phyloP scores from a whole-genome alignment of 176 grass and related monocot genomes.

The Oryza meyeriana region DNA sequence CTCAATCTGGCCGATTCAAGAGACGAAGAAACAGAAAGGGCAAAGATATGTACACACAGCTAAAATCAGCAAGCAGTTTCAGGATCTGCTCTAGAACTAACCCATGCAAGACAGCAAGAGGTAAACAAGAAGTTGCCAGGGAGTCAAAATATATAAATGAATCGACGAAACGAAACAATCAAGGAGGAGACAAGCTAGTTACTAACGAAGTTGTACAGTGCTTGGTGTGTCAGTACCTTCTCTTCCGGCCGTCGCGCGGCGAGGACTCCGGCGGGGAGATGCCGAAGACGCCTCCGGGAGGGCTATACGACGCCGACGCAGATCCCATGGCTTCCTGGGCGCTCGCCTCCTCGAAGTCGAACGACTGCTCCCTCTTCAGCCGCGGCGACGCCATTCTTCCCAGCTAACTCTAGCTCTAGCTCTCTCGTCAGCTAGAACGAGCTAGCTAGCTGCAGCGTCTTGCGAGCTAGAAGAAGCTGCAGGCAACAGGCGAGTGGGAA shows the following conservation, averaged over 20 bases:
- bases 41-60: neutral
- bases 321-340: constrained; percentile 34
- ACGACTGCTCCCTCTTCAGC: constrained; percentile 40
- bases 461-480: neutral
- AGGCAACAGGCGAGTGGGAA: constrained; percentile 30
- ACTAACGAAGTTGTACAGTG: no score
- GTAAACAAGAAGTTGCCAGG: neutral
- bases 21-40: neutral
- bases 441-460: neutral
- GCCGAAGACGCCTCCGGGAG: constrained; percentile 26
- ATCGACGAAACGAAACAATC: neutral
- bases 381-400: constrained; percentile 25
- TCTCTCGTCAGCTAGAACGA: neutral
- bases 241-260: constrained; percentile 32
- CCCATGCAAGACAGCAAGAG: neutral
- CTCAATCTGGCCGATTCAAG: neutral
- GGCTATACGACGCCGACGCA: constrained; percentile 38
- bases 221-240: constrained; percentile 26
- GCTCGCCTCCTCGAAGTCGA: constrained; percentile 23
- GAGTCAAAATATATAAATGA: neutral
- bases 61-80: constrained; percentile 4
- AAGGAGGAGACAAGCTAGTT: neutral
- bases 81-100: constrained; percentile 5
- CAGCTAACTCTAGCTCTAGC: neutral
- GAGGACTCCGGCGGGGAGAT: constrained; percentile 30